Evolutionary conservation across 768 basidiomycete genomes (phyloP).

Genomic region (Mrakia frigida): DNA sequence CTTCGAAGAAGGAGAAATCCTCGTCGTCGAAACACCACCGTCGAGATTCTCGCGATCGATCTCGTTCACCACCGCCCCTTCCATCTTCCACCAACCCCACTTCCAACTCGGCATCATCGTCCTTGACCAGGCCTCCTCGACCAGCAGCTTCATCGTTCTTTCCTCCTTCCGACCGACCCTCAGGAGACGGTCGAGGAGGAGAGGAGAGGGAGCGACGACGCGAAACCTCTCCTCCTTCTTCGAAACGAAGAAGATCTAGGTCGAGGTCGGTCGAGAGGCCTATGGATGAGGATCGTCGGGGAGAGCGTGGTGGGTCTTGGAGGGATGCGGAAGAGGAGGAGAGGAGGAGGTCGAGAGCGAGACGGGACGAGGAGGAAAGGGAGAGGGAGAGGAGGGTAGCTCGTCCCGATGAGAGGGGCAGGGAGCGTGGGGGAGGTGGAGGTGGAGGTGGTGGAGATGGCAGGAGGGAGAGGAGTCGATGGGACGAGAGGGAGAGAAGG

Average conservation of each 20-base stretch:
- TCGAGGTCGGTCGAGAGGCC: background rate
- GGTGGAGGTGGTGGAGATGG: background rate
- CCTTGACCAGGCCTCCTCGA: background rate
- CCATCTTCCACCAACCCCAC: background rate
- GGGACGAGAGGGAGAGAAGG: background rate
- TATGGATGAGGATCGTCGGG: no score
- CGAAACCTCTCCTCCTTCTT: background rate
- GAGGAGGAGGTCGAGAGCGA: background rate
- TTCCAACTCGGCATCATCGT: background rate
- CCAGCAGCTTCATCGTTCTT: constrained; percentile 12
- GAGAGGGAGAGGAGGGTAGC: background rate
- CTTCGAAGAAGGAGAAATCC: background rate
- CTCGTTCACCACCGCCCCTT: background rate
- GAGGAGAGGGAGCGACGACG: no score
- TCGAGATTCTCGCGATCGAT: background rate
- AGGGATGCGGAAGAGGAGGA: background rate
- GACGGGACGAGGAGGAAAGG: background rate
- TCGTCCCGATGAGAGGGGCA: background rate
- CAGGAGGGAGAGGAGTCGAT: background rate
- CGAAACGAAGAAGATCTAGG: background rate
- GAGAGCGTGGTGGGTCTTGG: no score
- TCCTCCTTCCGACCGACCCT: background rate
- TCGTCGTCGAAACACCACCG: background rate
- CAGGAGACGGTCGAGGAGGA: no score
- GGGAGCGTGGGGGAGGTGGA: background rate